Base-by-base conservation (phyloP, 352 stramenopile species). In the Phytopythium litorale region DNA sequence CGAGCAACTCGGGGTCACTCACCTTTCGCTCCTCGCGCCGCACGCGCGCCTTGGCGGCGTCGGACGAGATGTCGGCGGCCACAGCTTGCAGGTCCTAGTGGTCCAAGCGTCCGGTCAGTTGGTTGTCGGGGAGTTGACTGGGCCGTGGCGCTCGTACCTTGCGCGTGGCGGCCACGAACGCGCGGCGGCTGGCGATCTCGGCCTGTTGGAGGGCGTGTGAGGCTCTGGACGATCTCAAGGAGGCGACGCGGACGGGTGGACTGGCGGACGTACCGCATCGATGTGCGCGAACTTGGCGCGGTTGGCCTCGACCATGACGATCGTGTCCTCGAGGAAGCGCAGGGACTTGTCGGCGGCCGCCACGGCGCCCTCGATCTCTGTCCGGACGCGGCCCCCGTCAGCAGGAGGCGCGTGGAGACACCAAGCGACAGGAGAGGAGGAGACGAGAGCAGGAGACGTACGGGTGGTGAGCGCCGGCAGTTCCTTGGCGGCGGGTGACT, bases 201-300 rank as follows among this genome's bases (percentile, higher is more conserved):
- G 56, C 67, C 79, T 88, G 45, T 30, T 30, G 13, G 13, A 15
- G 11, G 2, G 38, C 28, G 28, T 32, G 28, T 4, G 5, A 45
- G 38, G 1, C 15, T 7, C 13, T 45, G 6, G 6, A 15, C 21
- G 13, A 45, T 13, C 21, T n/a, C 21, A 19, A n/a, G 6, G 35
- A 49, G 3, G 7, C 15, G 16, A 11, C 15, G 4, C 35, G 8
- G 30, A 32, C 16, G 18, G 35, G 35, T 40, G 12, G 35, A 28
- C 5, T 45, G 33, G 7, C 43, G 19, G 21, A 42, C 71, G 16
- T 72, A 88, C 76, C 37, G 72, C 75, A 57, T 90, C 84, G 67
- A 94, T 94, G 71, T 94, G 84, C 51, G 87, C 78, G 51, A 91
- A 94, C 65, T 89, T 91, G 61, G 76, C 71, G 57, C 84, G 76